Evolutionary conservation across 805 yeast species (phyloP).

Genomic region (Barnettozyma sucrosica): DNA sequence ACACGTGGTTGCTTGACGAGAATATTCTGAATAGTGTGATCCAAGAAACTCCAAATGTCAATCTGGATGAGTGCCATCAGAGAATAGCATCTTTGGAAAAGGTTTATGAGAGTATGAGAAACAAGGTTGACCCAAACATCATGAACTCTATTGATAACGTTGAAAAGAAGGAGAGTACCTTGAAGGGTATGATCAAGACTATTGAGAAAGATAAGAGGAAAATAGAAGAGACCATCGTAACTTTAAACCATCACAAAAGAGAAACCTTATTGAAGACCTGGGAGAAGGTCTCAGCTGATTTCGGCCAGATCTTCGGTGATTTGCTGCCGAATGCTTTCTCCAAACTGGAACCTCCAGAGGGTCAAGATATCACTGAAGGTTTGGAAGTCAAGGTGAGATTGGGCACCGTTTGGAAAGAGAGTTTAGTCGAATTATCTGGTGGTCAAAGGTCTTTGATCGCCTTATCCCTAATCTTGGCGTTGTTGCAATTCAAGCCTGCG

Average conservation of each 20-base stretch:
- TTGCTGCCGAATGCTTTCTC: constrained; percentile 87
- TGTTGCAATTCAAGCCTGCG: constrained; percentile 93
- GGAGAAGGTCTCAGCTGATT: constrained; percentile 80
- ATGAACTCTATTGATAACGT: constrained; percentile 90
- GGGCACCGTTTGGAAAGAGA: constrained; percentile 94
- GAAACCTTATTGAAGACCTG: constrained; percentile 80
- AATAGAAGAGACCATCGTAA: constrained; percentile 80
- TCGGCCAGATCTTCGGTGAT: constrained; percentile 86
- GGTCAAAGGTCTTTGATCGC: constrained; percentile 97
- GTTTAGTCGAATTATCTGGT: constrained; percentile 90
- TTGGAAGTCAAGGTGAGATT: constrained; percentile 83
- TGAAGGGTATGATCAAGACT: constrained; percentile 75
- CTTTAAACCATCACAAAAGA: constrained; percentile 78
- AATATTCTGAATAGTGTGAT: constrained; percentile 49
- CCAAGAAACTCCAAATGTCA: constrained; percentile 56
- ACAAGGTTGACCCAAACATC: constrained; percentile 78
- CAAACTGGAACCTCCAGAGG: constrained; percentile 75
- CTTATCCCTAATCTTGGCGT: constrained; percentile 82
- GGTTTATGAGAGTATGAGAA: constrained; percentile 61
- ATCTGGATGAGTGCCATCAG: constrained; percentile 56
- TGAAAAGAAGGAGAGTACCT: constrained; percentile 75
- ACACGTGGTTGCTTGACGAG: constrained; percentile 71
- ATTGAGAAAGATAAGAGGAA: constrained; percentile 85
- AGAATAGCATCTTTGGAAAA: constrained; percentile 51
- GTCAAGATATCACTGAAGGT: constrained; percentile 83